Percentiles rank a stretch among this genome's conserved stretches.
phyloP scores from a whole-genome alignment of 495 filamentous ascomycete genomes.

The Tuber calosporum region DNA sequence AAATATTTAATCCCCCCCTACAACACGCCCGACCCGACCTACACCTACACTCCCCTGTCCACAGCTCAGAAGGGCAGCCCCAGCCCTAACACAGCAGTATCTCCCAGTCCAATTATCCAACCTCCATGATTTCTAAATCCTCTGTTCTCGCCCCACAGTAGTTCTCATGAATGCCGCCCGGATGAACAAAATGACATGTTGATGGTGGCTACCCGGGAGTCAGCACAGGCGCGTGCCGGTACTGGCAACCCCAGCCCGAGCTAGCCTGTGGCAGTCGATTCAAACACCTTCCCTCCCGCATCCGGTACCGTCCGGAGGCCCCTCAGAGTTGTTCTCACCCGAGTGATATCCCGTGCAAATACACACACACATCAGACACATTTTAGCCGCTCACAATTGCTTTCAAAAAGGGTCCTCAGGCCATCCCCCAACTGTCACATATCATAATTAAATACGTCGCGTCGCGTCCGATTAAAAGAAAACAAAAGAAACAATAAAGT shows the following conservation, averaged over 20 bases:
- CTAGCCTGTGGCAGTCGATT: background rate
- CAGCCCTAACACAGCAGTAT: background rate
- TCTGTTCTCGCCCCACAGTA: background rate
- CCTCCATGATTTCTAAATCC: background rate
- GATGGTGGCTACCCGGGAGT: background rate
- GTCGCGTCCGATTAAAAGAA: background rate
- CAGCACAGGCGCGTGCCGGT: background rate
- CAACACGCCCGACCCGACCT: background rate
- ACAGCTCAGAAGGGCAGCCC: background rate
- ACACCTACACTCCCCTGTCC: background rate
- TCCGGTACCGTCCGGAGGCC: background rate
- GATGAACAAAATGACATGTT: background rate
- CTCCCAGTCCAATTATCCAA: background rate
- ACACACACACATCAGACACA: background rate
- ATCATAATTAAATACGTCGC: background rate
- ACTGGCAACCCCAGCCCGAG: background rate
- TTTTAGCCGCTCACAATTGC: background rate
- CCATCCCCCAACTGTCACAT: background rate
- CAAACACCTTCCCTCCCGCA: background rate
- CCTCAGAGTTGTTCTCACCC: background rate
- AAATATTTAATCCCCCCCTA: background rate
- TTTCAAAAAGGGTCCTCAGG: background rate
- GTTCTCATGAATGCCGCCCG: background rate
- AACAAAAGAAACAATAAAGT: background rate
- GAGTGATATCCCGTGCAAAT: background rate